Percentiles rank a stretch among this genome's conserved stretches.
These are phyloP conservation scores for Colletotrichum caudatum DNA, from an alignment of 2,329 filamentous ascomycete genomes.

Conservation along the genomic window DNA sequence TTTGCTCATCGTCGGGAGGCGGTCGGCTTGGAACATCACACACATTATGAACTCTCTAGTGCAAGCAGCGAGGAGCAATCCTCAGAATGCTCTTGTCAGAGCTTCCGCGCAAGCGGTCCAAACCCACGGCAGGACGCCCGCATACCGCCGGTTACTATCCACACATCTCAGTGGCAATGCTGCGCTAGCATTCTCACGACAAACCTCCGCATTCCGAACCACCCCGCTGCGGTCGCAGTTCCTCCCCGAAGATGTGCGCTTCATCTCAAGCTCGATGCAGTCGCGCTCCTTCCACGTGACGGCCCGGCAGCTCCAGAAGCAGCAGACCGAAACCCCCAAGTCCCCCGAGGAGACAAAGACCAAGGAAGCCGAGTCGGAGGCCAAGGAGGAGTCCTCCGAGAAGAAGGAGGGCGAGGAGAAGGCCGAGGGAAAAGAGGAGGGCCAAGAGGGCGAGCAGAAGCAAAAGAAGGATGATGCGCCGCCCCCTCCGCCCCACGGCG, in stretches of 20 bases:
- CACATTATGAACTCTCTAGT: conserved; percentile 61
- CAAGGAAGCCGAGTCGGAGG: conserved; percentile 48
- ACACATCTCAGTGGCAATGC: conserved; percentile 45
- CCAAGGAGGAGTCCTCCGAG: conserved; percentile 47
- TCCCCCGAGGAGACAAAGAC: conserved; percentile 51
- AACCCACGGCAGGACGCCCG: conserved; percentile 59
- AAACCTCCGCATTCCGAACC: conserved; percentile 48
- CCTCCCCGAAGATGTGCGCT: conserved; percentile 55
- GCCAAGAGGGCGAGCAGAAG: conserved; percentile 61
- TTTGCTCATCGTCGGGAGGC: conserved; percentile 49
- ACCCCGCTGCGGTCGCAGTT: conserved; percentile 61
- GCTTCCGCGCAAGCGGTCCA: conserved; percentile 54
- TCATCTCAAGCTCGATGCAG: conserved; percentile 51
- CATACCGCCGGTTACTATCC: conserved; percentile 61
- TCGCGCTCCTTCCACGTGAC: conserved; percentile 56
- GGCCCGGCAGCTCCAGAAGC: conserved; percentile 44
- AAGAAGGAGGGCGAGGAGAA: conserved; percentile 57
- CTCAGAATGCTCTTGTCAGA: conserved; percentile 57
- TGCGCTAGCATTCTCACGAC: conserved; percentile 46
- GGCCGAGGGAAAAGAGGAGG: conserved; percentile 57
- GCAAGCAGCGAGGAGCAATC: conserved; percentile 56
- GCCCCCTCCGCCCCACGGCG: conserved; percentile 94
- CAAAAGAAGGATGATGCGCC: conserved; percentile 76
- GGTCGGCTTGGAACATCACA: conserved; percentile 37
- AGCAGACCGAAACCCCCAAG: conserved; percentile 48